Conservation (phyloP, 371 early-diverging fungal species). For the Apophysomyces elegans region DNA sequence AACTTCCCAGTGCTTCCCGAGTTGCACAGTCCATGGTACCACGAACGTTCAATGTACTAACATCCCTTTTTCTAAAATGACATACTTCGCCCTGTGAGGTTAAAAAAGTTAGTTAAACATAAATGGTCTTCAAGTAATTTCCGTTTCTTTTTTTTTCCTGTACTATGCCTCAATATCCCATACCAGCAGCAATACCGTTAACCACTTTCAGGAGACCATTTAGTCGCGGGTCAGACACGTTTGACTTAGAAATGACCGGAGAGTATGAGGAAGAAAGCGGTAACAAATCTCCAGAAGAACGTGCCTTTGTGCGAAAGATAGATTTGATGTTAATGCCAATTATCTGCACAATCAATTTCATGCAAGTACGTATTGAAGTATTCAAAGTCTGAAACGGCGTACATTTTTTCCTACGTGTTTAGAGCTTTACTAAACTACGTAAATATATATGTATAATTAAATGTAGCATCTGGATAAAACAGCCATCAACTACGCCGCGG, state of each 20-base stretch:
- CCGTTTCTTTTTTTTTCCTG: background rate
- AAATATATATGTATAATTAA: background rate
- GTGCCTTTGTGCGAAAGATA: slow-evolving; percentile 41
- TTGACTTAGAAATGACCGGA: slow-evolving; percentile 5
- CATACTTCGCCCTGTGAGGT: background rate
- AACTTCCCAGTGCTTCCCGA: too few species aligned
- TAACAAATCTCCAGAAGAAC: slow-evolving; percentile 39
- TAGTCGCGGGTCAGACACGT: background rate
- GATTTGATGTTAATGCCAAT: slow-evolving; percentile 39
- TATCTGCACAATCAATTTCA: slow-evolving; percentile 41
- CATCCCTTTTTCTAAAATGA: background rate
- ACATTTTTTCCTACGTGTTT: too few species aligned
- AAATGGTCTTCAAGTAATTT: background rate
- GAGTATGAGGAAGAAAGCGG: slow-evolving; percentile 10
- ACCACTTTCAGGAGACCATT: background rate
- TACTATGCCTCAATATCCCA: background rate
- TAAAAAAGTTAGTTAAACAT: background rate
- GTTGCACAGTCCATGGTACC: too few species aligned
- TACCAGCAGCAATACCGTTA: background rate
- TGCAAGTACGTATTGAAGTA: slow-evolving; percentile 28
- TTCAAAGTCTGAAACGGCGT: too few species aligned
- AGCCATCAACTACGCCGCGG: slow-evolving; percentile 33
- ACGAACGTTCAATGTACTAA: too few species aligned
- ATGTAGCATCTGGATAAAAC: slow-evolving; percentile 43
- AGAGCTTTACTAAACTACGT: too few species aligned